phyloP scores from a whole-genome alignment of 2,329 filamentous ascomycete genomes.

The Exophiala aquamarina region DNA sequence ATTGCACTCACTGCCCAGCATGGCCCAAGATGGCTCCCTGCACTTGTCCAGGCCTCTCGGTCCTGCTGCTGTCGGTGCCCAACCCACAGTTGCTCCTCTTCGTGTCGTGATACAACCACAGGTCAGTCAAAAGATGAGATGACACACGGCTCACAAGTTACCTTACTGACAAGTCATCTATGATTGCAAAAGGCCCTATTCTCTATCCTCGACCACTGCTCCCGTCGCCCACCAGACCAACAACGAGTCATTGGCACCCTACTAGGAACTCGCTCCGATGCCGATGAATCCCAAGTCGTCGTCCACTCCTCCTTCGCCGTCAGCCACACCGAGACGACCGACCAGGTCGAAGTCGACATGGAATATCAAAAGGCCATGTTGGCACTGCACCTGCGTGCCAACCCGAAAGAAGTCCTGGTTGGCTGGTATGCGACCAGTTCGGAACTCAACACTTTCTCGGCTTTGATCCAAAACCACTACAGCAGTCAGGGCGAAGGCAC shows the following conservation, averaged over 20 bases:
- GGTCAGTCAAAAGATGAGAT: conserved; percentile 54
- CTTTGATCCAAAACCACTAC: conserved; percentile 99
- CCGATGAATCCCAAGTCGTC: conserved; percentile 90
- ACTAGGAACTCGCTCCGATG: conserved; percentile 84
- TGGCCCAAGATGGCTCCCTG: conserved; percentile 88
- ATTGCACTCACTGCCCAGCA: conserved; percentile 54
- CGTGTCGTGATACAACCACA: conserved; percentile 94
- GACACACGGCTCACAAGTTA: not conserved
- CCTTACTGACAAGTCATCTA: conserved; percentile 20
- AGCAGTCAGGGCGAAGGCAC: conserved; percentile 94
- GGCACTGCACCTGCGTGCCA: conserved; percentile 86
- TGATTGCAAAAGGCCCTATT: conserved; percentile 55
- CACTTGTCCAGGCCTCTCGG: conserved; percentile 91
- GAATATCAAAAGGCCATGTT: conserved; percentile 99
- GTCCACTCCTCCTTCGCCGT: conserved; percentile 97
- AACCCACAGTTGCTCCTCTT: conserved; percentile 85
- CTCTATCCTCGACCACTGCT: conserved; percentile 80
- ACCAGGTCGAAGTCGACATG: conserved; percentile 99
- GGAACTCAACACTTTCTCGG: conserved; percentile 97
- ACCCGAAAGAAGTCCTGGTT: conserved; percentile 88
- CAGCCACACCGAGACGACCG: conserved; percentile 95
- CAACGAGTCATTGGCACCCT: conserved; percentile 96
- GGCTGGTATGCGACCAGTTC: conserved; percentile 98
- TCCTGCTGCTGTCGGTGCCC: conserved; percentile 73
- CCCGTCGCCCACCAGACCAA: conserved; percentile 86